Evolutionary conservation across 306 rosid species (phyloP).

Genomic region (Begonia loranthoides): DNA sequence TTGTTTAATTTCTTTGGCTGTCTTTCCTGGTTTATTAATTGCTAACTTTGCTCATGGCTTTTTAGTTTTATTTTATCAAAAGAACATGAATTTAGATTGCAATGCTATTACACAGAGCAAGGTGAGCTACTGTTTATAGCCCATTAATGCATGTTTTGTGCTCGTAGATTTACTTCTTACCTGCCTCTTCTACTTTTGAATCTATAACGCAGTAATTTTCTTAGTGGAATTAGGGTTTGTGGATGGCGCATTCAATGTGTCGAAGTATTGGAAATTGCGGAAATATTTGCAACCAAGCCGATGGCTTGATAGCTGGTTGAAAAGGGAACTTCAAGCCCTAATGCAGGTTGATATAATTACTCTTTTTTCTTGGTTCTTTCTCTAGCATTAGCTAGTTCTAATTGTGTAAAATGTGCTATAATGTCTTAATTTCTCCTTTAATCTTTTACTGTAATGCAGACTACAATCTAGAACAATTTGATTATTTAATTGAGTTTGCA

Average conservation of each 20-base stretch:
- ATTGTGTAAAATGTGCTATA: too few species aligned
- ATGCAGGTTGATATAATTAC: constrained; percentile 33
- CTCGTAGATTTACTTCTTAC: constrained; percentile 4
- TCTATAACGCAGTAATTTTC: background rate
- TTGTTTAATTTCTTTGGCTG: constrained; percentile 3
- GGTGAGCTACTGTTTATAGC: constrained; percentile 28
- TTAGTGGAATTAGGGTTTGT: constrained; percentile 39
- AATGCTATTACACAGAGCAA: constrained; percentile 79
- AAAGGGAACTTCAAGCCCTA: constrained; percentile 80
- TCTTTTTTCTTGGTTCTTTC: too few species aligned
- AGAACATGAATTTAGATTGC: constrained; percentile 71
- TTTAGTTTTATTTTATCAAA: constrained; percentile 60
- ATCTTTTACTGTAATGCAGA: too few species aligned
- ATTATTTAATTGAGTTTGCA: too few species aligned
- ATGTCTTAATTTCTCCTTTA: too few species aligned
- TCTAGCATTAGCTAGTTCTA: too few species aligned
- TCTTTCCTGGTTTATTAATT: background rate
- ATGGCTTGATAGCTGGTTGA: constrained; percentile 77
- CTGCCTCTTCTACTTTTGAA: background rate
- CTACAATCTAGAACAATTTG: too few species aligned
- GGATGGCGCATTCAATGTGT: constrained; percentile 42
- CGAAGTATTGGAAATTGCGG: constrained; percentile 44
- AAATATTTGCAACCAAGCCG: constrained; percentile 51
- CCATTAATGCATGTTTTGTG: constrained; percentile 7
- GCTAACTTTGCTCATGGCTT: constrained; percentile 8